phyloP scores from a whole-genome alignment of 2,329 filamentous ascomycete genomes.

The Gaeumannomyces tritici region DNA sequence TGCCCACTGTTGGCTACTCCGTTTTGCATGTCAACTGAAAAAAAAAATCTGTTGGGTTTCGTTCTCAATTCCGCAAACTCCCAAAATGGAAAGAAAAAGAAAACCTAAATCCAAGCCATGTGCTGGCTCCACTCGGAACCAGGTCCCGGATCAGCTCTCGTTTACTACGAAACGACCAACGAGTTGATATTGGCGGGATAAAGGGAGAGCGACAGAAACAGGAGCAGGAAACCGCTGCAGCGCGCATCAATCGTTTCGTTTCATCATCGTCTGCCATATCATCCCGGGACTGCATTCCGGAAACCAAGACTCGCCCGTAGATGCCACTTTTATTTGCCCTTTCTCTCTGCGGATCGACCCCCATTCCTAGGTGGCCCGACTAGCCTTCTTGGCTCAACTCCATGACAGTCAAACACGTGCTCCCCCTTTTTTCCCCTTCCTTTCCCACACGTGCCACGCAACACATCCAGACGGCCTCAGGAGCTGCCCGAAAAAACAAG shows the following conservation, averaged over 20 bases:
- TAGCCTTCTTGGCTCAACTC: not conserved
- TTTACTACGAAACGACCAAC: not conserved
- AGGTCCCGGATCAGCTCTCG: not conserved
- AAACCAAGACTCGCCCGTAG: not conserved
- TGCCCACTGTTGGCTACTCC: not conserved
- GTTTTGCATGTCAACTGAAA: not conserved
- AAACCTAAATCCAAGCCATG: not conserved
- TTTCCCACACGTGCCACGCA: too few relatives aligned
- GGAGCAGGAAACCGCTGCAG: not conserved
- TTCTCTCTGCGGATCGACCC: not conserved
- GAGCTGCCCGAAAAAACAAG: too few relatives aligned
- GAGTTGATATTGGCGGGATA: too few relatives aligned
- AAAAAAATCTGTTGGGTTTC: not conserved
- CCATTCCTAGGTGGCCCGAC: not conserved
- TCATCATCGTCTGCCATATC: not conserved
- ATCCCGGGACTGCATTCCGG: not conserved
- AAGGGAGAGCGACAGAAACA: not conserved
- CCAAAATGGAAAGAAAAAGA: not conserved
- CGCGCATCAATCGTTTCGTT: not conserved
- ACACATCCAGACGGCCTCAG: too few relatives aligned
- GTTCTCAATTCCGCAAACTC: not conserved
- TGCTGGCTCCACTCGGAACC: not conserved
- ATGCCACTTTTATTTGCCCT: not conserved
- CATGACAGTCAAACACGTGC: too few relatives aligned
- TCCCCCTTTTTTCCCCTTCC: too few relatives aligned